Conservation (phyloP, 1,284 basidiomycete species). For the Melampsora americana region DNA sequence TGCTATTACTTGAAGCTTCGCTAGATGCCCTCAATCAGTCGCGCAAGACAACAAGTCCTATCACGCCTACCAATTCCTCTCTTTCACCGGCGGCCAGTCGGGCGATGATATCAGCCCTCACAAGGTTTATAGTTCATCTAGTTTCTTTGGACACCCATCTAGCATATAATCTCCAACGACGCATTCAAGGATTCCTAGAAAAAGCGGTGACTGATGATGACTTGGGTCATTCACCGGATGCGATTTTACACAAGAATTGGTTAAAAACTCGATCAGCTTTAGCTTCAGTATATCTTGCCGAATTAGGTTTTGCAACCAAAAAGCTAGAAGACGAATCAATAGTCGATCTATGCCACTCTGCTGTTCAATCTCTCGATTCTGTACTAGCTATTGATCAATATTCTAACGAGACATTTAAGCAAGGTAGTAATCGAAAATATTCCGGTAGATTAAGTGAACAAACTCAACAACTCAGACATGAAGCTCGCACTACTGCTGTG, state of each 20-base stretch:
- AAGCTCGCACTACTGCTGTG: constrained; percentile 11
- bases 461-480: background rate
- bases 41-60: background rate
- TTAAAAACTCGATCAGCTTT: constrained; percentile 31
- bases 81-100: constrained; percentile 14
- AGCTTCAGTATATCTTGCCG: constrained; percentile 28
- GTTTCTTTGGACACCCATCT: constrained; percentile 16
- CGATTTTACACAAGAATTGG: constrained; percentile 26
- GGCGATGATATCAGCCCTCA: constrained; percentile 10
- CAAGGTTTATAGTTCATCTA: constrained; percentile 29
- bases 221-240: constrained; percentile 5
- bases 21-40: background rate
- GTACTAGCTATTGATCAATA: constrained; percentile 7
- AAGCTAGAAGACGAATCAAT: background rate
- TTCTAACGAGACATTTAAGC: constrained; percentile 7
- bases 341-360: constrained; percentile 10
- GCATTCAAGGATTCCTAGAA: constrained; percentile 9
- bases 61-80: background rate
- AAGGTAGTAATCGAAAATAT: background rate
- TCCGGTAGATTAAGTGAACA: constrained; percentile 37
- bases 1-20: background rate
- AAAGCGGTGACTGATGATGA: background rate
- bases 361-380: constrained; percentile 1
- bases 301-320: constrained; percentile 18
- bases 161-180: constrained; percentile 18